phyloP scores from a whole-genome alignment of 208 protist genomes.

The Lotmaria passim region DNA sequence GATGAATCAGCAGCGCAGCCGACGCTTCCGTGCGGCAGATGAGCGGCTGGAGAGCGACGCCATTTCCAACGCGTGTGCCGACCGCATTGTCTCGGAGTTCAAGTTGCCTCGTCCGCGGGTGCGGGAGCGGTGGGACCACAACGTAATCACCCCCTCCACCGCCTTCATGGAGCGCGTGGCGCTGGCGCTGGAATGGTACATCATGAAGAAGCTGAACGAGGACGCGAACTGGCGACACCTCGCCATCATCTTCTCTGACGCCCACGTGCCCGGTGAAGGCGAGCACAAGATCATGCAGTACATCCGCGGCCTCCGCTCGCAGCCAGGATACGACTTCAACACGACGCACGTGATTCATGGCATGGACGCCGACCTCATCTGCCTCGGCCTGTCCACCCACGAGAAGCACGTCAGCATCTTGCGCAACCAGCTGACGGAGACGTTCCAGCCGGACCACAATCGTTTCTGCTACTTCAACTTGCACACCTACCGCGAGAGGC shows the following conservation, averaged over 20 bases:
- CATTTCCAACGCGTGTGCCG: constrained; percentile 68
- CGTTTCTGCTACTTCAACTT: constrained; percentile 92
- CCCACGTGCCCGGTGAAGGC: constrained; percentile 97
- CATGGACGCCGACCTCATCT: constrained; percentile 99
- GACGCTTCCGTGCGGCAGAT: constrained; percentile 96
- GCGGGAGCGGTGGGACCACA: constrained; percentile 96
- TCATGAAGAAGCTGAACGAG: constrained; percentile 94
- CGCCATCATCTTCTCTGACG: constrained; percentile 96
- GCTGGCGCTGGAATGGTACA: constrained; percentile 93
- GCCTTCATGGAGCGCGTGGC: constrained; percentile 98
- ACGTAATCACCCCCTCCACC: constrained; percentile 99
- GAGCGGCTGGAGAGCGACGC: constrained; percentile 85
- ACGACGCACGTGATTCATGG: constrained; percentile 98
- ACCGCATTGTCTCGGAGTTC: constrained; percentile 60
- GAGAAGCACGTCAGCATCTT: constrained; percentile 98
- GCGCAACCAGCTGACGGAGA: constrained; percentile 96
- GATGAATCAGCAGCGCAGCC: constrained; percentile 99
- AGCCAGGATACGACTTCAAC: constrained; percentile 96
- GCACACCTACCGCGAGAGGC: constrained; percentile 64
- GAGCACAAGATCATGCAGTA: constrained; percentile 97
- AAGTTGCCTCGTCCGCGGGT: constrained; percentile 60
- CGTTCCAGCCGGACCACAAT: constrained; percentile 74
- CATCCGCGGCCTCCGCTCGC: constrained; percentile 85
- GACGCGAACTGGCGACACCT: constrained; percentile 93
- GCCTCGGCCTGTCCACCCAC: constrained; percentile 98